phyloP scores from a whole-genome alignment of 495 filamentous ascomycete species.

The Cryomyces minteri region DNA sequence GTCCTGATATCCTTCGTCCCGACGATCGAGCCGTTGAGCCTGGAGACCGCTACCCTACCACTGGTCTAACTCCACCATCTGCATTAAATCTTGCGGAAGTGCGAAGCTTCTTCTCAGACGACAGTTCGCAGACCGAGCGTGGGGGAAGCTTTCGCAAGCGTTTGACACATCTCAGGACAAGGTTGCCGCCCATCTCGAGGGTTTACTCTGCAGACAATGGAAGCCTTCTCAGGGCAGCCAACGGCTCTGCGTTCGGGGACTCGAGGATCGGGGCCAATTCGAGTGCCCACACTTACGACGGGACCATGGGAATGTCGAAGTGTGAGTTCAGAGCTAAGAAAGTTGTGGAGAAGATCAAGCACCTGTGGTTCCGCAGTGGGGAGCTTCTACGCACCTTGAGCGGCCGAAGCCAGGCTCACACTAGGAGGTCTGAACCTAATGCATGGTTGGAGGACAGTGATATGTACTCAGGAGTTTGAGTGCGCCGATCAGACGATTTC shows the following conservation, averaged over 20 bases:
- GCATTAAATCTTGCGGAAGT: conserved; percentile 16
- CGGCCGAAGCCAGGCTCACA: conserved; percentile 1
- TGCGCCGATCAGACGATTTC: too few relatives aligned
- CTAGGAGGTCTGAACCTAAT: too few relatives aligned
- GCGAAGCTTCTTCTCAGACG: conserved; percentile 23
- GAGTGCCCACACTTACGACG: conserved; percentile 6
- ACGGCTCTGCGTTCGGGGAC: conserved; percentile 4
- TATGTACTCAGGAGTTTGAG: conserved; percentile 10
- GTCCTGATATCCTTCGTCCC: not conserved
- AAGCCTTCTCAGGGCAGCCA: not conserved
- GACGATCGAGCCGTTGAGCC: conserved; percentile 10
- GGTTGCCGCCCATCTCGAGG: not conserved
- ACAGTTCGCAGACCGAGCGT: conserved; percentile 16
- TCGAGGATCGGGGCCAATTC: conserved; percentile 1
- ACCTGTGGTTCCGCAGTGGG: conserved; percentile 9
- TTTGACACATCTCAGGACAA: conserved; percentile 13
- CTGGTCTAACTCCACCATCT: conserved; percentile 13
- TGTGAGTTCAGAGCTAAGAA: conserved; percentile 14
- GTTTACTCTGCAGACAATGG: not conserved
- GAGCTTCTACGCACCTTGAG: conserved; percentile 10
- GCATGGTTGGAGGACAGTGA: conserved; percentile 6
- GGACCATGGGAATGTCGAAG: conserved; percentile 13
- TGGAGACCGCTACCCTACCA: conserved; percentile 21
- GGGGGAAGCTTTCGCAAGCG: conserved; percentile 13
- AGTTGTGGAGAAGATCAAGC: conserved; percentile 13